Conservation (phyloP, 2,329 filamentous ascomycete genomes). For the Pseudocercospora macadamiae region DNA sequence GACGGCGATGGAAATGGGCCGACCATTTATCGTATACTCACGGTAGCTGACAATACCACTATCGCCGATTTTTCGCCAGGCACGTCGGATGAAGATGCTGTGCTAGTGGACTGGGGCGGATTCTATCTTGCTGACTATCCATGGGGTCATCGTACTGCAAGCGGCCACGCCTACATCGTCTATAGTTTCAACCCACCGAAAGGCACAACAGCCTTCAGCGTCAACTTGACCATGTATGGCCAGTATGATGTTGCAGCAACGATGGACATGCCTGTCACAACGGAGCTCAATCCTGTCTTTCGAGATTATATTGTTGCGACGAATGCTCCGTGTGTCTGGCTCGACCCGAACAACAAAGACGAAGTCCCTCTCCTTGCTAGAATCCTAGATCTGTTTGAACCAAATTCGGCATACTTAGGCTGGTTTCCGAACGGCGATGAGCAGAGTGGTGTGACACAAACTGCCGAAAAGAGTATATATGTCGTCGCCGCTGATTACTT, state of each 20-base stretch:
- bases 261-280: not conserved
- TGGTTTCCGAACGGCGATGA: slow-evolving; percentile 15
- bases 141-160: slow-evolving; percentile 1
- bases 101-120: slow-evolving; percentile 4
- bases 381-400: not conserved
- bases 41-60: not conserved
- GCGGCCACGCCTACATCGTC: not conserved
- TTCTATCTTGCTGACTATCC: slow-evolving; percentile 4
- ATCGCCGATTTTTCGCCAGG: slow-evolving; percentile 1
- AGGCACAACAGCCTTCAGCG: not conserved
- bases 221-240: not conserved
- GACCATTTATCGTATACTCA: not conserved
- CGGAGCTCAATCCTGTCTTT: slow-evolving; percentile 1
- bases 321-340: slow-evolving; percentile 12
- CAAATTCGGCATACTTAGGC: slow-evolving; percentile 11
- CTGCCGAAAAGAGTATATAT: slow-evolving; percentile 1
- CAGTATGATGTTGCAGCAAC: not conserved
- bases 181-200: not conserved
- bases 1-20: slow-evolving; percentile 6
- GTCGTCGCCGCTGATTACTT: slow-evolving; percentile 10
- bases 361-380: slow-evolving; percentile 1
- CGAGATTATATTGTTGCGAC: slow-evolving; percentile 10
- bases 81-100: not conserved
- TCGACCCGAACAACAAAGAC: slow-evolving; percentile 11
- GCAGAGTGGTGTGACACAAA: slow-evolving; percentile 9